These are phyloP conservation scores for Globisporangium rhizosaccharum DNA, from an alignment of 352 stramenopile genomes.

Conservation along the genomic window DNA sequence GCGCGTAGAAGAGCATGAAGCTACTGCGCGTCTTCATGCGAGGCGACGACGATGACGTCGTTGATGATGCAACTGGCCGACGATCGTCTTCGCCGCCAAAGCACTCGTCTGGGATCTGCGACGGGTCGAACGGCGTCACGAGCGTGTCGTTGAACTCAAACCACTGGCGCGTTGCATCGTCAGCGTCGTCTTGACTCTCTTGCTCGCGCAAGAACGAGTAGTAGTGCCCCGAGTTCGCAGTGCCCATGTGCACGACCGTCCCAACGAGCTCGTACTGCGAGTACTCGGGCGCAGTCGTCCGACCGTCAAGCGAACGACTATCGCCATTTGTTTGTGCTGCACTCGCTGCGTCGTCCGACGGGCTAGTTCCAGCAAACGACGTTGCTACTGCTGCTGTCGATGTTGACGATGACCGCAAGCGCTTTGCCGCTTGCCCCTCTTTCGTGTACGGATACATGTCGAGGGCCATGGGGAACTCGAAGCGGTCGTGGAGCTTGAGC, in stretches of 20 bases:
- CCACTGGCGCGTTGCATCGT: constrained; percentile 36
- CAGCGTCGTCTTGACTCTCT: constrained; percentile 18
- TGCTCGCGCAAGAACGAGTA: constrained; percentile 86
- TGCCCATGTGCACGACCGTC: constrained; percentile 87
- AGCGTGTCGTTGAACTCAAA: constrained; percentile 88
- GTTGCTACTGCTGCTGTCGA: neutral
- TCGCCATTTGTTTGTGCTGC: constrained; percentile 14
- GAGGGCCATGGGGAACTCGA: constrained; percentile 89
- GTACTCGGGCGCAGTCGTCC: constrained; percentile 55
- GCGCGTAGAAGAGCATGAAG: constrained; percentile 86
- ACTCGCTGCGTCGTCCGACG: constrained; percentile 6
- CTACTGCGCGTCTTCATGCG: constrained; percentile 82
- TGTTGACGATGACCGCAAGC: constrained; percentile 21
- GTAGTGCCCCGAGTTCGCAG: constrained; percentile 86
- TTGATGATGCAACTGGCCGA: constrained; percentile 15
- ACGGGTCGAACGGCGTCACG: constrained; percentile 67
- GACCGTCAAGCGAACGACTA: constrained; percentile 2
- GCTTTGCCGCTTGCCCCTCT: constrained; percentile 70
- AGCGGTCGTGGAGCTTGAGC: constrained; percentile 91
- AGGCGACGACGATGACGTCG: constrained; percentile 7
- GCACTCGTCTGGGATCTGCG: constrained; percentile 70
- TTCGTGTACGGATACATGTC: constrained; percentile 90
- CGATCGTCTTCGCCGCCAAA: constrained; percentile 50
- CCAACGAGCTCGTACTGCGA: constrained; percentile 84
- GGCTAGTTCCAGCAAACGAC: neutral